Conservation (phyloP, 768 basidiomycete genomes). For the Mycena leptocephala region DNA sequence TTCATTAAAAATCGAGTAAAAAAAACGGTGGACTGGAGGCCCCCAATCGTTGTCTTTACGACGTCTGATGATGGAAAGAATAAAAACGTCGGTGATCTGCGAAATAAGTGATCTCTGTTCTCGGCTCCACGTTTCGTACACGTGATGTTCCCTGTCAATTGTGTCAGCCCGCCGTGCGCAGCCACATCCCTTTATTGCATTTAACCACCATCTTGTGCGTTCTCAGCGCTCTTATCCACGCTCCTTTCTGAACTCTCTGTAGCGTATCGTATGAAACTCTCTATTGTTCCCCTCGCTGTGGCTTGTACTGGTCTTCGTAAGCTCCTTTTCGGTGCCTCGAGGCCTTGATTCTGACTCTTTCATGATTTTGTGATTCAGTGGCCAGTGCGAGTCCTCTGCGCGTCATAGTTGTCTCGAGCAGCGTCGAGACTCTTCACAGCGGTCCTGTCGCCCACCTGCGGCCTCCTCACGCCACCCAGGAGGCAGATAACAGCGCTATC, state of each 20-base stretch:
- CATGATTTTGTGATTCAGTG: not conserved
- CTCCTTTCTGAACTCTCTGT: not conserved
- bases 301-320: conserved; percentile 48
- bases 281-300: conserved; percentile 49
- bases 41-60: no score
- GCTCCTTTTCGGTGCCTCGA: conserved; percentile 2
- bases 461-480: not conserved
- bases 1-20: no score
- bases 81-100: no score
- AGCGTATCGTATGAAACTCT: conserved; percentile 48
- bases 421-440: not conserved
- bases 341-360: not conserved
- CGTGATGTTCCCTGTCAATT: not conserved
- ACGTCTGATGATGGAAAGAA: no score
- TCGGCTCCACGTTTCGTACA: not conserved
- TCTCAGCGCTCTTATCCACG: not conserved
- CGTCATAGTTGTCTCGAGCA: conserved; percentile 30
- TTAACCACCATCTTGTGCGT: not conserved
- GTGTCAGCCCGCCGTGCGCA: not conserved
- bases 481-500: not conserved
- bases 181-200: not conserved
- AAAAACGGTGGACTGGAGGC: no score
- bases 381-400: conserved; percentile 35
- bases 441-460: conserved; percentile 3
- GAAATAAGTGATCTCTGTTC: no score